phyloP scores from a whole-genome alignment of 1,284 basidiomycete species.

The Anthracocystis setariae region DNA sequence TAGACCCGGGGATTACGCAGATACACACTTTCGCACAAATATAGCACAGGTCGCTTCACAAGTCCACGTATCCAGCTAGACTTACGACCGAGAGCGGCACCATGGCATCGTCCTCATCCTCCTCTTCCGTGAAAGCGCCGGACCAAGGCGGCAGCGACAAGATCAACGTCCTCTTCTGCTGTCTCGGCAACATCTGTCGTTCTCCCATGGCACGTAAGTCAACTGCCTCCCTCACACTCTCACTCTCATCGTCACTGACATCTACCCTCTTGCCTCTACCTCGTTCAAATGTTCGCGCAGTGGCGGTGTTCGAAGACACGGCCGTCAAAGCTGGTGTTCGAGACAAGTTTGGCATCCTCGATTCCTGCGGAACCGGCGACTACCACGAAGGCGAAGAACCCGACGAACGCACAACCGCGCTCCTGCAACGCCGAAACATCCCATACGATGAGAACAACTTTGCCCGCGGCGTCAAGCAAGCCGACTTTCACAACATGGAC shows the following conservation, averaged over 20 bases:
- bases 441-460: constrained; percentile 64
- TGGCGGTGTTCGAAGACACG: constrained; percentile 57
- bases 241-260: neutral
- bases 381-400: constrained; percentile 64
- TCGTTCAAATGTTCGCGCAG: constrained; percentile 1
- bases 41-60: too few species aligned
- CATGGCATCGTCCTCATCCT: constrained; percentile 8
- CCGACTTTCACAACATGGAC: constrained; percentile 69
- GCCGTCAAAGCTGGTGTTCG: constrained; percentile 40
- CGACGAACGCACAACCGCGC: constrained; percentile 67
- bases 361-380: constrained; percentile 60
- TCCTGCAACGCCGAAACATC: constrained; percentile 68
- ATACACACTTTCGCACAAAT: too few species aligned
- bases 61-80: too few species aligned
- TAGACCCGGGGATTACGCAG: neutral
- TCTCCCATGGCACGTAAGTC: constrained; percentile 57
- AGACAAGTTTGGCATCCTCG: constrained; percentile 54
- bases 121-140: neutral
- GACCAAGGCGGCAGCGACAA: constrained; percentile 17
- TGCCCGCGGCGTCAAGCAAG: constrained; percentile 66
- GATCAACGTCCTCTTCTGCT: constrained; percentile 63
- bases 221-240: neutral
- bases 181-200: constrained; percentile 65
- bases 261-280: neutral
- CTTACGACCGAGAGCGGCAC: too few species aligned